A percentile compares a stretch with the other conserved stretches of the same genome.
phyloP scores from a whole-genome alignment of 2,329 filamentous ascomycete species.

The Aspergillus sp. region DNA sequence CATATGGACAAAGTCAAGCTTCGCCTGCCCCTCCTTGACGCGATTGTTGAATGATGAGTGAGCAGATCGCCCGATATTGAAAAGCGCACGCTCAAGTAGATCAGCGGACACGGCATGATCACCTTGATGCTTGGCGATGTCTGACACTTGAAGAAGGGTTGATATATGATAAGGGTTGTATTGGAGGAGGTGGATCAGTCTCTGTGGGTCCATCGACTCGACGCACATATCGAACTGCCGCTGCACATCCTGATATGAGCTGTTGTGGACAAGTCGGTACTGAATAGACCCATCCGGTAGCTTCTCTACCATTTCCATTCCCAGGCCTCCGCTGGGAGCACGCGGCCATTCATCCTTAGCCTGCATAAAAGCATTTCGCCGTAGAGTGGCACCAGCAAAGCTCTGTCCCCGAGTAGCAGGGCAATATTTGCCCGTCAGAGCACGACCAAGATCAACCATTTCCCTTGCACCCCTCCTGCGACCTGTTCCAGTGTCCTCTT shows the following conservation, averaged over 20 bases:
- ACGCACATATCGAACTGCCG: slow-evolving; percentile 68
- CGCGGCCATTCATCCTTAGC: slow-evolving; percentile 82
- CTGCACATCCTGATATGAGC: slow-evolving; percentile 66
- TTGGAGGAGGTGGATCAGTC: slow-evolving; percentile 67
- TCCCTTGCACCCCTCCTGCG: slow-evolving; percentile 48
- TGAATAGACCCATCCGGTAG: slow-evolving; percentile 53
- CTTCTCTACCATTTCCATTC: slow-evolving; percentile 63
- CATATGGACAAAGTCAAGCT: slow-evolving; percentile 68
- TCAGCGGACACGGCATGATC: slow-evolving; percentile 81
- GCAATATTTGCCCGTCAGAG: slow-evolving; percentile 46
- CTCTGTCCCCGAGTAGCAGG: slow-evolving; percentile 52
- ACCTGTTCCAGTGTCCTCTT: slow-evolving; percentile 35
- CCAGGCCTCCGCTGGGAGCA: slow-evolving; percentile 68
- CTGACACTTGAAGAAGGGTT: slow-evolving; percentile 85
- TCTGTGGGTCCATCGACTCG: slow-evolving; percentile 74
- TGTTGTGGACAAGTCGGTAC: slow-evolving; percentile 71
- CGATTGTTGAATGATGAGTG: slow-evolving; percentile 73
- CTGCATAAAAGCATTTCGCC: slow-evolving; percentile 75
- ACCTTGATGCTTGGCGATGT: slow-evolving; percentile 82
- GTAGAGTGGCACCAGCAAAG: slow-evolving; percentile 61
- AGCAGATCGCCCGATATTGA: slow-evolving; percentile 83
- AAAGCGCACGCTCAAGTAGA: slow-evolving; percentile 81
- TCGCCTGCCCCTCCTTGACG: slow-evolving; percentile 67
- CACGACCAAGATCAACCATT: slow-evolving; percentile 45
- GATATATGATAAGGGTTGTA: slow-evolving; percentile 83